A percentile compares a stretch with the other conserved stretches of the same genome.
Evolutionary conservation across 176 grass and related monocot genomes (phyloP).

Genomic region (Cocos nucifera): DNA sequence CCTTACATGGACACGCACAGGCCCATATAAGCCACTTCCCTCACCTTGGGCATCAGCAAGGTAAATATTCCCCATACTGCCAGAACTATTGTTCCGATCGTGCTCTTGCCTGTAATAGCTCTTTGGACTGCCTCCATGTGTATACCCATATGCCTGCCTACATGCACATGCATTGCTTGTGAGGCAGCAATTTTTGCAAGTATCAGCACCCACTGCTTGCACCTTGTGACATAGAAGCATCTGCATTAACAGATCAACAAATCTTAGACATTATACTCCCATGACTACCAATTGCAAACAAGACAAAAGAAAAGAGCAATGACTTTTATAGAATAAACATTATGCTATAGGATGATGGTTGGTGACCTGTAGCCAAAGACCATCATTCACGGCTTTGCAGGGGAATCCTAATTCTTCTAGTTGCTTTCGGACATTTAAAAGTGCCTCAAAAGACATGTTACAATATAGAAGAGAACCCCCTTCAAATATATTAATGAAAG

Average conservation of each 20-base stretch:
- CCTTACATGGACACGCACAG: conserved; percentile 76
- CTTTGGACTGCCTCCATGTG: conserved; percentile 31
- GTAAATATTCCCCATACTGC: conserved; percentile 58
- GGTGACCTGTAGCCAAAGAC: conserved; percentile 92
- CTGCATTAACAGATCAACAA: conserved; percentile 48
- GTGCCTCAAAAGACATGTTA: conserved; percentile 95
- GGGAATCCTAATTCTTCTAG: conserved; percentile 98
- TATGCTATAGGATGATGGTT: background rate
- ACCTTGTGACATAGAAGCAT: conserved; percentile 90
- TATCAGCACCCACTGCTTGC: conserved; percentile 80
- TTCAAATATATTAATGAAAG: conserved; percentile 98
- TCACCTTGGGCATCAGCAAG: conserved; percentile 69
- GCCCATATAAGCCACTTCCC: conserved; percentile 50
- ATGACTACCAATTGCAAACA: conserved; percentile 6
- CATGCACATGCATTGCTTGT: conserved; percentile 77
- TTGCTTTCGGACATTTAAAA: conserved; percentile 82
- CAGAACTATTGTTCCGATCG: conserved; percentile 58
- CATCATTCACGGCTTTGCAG: conserved; percentile 96
- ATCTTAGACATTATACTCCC: conserved; percentile 18
- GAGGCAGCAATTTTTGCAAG: conserved; percentile 93
- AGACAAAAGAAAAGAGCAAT: background rate
- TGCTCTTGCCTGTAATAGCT: conserved; percentile 78
- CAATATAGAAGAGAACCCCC: conserved; percentile 93
- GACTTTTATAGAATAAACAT: no score
- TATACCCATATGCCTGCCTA: conserved; percentile 73